Conservation (phyloP, 176 grass and related monocot species). For the Panicum miliaceum region DNA sequence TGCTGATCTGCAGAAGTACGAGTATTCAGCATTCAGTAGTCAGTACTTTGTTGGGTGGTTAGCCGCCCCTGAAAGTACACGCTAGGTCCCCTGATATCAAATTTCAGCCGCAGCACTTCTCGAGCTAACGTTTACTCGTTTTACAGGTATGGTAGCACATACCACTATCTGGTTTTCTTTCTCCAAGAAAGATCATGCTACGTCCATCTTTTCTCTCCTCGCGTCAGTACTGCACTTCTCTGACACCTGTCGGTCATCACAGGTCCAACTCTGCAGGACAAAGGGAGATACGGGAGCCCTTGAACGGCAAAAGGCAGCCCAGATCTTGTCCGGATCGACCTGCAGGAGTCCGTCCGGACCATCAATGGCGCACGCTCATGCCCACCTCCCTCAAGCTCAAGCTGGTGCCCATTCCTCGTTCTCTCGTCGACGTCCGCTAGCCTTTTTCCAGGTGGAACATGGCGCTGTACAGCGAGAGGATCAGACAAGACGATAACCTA, state of each 20-base stretch:
- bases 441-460: neutral
- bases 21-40: neutral
- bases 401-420: neutral
- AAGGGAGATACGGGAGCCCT: conserved; percentile 6
- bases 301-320: conserved; percentile 1
- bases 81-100: neutral
- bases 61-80: conserved; percentile 1
- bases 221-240: neutral
- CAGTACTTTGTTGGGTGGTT: neutral
- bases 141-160: no score
- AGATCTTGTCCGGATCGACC: neutral
- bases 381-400: neutral
- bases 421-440: neutral
- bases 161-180: neutral
- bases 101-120: neutral
- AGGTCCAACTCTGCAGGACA: neutral
- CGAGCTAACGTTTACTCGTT: neutral
- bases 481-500: neutral
- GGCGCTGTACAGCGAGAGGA: neutral
- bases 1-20: neutral
- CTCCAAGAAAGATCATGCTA: neutral
- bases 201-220: neutral
- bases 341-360: neutral
- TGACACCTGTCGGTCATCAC: neutral
- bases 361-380: neutral